Percentiles rank a stretch among this genome's conserved stretches.
Evolutionary conservation across 2,329 filamentous ascomycete species (phyloP).

Genomic region (Bipolaris bicolor): DNA sequence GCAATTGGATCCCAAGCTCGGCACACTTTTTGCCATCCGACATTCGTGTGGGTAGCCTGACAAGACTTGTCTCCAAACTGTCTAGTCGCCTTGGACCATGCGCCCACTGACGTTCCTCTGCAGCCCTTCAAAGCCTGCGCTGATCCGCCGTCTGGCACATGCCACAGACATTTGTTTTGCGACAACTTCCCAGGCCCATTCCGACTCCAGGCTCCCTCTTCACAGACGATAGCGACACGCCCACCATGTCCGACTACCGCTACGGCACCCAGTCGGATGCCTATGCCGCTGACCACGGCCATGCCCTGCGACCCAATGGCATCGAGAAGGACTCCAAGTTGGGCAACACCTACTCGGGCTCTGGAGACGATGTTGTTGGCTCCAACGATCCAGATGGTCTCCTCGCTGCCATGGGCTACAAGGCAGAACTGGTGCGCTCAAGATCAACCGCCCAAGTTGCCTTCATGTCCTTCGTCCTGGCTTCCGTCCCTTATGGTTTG

Average conservation of each 20-base stretch:
- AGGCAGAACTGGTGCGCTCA: conserved; percentile 67
- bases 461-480: conserved; percentile 79
- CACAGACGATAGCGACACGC: conserved; percentile 18
- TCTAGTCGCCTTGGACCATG: conserved; percentile 32
- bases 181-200: conserved; percentile 19
- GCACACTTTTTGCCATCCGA: conserved; percentile 22
- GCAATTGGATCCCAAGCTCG: conserved; percentile 26
- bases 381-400: conserved; percentile 63
- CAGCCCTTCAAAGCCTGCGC: conserved; percentile 38
- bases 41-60: conserved; percentile 28
- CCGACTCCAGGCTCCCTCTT: conserved; percentile 16
- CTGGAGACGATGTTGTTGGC: conserved; percentile 30
- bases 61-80: conserved; percentile 23
- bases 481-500: conserved; percentile 75
- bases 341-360: conserved; percentile 28
- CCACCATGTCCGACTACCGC: conserved; percentile 32
- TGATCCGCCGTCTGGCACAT: conserved; percentile 22
- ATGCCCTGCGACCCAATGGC: conserved; percentile 26
- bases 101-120: conserved; percentile 34
- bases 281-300: conserved; percentile 40
- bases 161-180: conserved; percentile 27
- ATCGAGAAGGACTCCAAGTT: conserved; percentile 38
- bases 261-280: conserved; percentile 46
- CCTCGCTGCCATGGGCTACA: conserved; percentile 70
- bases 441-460: conserved; percentile 72